phyloP scores from a whole-genome alignment of 352 stramenopile genomes.

The Phytopythium boreale region DNA sequence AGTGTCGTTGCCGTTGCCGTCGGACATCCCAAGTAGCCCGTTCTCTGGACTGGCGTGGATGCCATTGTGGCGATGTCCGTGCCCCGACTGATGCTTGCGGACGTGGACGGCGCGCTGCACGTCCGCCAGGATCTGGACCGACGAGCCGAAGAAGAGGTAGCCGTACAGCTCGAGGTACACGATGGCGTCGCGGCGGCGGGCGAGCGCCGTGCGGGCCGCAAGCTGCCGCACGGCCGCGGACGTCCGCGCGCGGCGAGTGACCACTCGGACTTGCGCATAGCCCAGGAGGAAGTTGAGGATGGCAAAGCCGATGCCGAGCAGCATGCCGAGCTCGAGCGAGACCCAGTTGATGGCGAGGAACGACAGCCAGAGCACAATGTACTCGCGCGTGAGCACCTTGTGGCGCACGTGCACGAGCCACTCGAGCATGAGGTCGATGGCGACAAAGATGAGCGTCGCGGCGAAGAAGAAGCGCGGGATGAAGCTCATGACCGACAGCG shows the following conservation, averaged over 20 bases:
- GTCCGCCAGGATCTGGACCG: constrained; percentile 78
- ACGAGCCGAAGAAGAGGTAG: constrained; percentile 86
- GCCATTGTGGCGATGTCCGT: constrained; percentile 16
- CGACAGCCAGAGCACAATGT: constrained; percentile 90
- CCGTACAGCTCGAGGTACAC: constrained; percentile 80
- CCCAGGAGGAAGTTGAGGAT: constrained; percentile 85
- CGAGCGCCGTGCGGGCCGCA: constrained; percentile 51
- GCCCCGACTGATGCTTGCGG: constrained; percentile 30
- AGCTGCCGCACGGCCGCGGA: constrained; percentile 71
- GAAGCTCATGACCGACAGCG: constrained; percentile 93
- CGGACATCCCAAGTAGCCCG: neutral
- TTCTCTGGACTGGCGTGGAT: neutral
- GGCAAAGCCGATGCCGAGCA: constrained; percentile 88
- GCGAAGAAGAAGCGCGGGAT: constrained; percentile 98
- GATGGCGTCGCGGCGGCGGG: constrained; percentile 67
- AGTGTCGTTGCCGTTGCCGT: constrained; percentile 47
- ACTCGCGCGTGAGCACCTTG: constrained; percentile 88
- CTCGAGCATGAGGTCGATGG: constrained; percentile 95
- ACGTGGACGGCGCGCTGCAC: constrained; percentile 76
- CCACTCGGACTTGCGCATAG: constrained; percentile 72
- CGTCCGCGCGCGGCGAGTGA: constrained; percentile 51
- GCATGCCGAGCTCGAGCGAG: constrained; percentile 96
- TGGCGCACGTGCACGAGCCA: constrained; percentile 92
- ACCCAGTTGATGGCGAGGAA: constrained; percentile 94
- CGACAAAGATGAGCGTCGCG: constrained; percentile 96